phyloP scores from a whole-genome alignment of 2,329 filamentous ascomycete genomes.

The Zarea fungicola region DNA sequence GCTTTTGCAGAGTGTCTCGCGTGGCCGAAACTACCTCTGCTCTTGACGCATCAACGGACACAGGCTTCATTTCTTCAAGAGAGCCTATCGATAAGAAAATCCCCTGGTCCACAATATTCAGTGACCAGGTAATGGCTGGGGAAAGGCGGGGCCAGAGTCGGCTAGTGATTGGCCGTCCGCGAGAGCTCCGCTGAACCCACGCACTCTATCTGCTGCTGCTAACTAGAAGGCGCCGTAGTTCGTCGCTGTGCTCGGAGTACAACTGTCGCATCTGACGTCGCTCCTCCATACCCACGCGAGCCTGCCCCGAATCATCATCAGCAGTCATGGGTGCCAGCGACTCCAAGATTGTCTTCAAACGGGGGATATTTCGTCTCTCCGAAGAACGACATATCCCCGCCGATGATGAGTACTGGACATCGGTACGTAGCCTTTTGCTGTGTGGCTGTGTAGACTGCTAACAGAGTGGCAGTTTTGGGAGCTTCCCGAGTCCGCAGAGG shows the following conservation, averaged over 20 bases:
- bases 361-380: conserved; percentile 95
- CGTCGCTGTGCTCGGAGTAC: conserved; percentile 10
- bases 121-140: too few species aligned
- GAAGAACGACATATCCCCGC: conserved; percentile 83
- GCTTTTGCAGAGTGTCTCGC: not conserved
- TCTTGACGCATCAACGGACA: not conserved
- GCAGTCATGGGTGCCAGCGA: conserved; percentile 87
- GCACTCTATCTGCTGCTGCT: conserved; percentile 5
- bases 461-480: conserved; percentile 74
- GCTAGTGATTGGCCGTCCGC: not conserved
- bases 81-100: conserved; percentile 6
- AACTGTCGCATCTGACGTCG: conserved; percentile 1
- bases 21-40: too few species aligned
- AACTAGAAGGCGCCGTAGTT: too few species aligned
- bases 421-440: conserved; percentile 51
- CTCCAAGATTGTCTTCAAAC: conserved; percentile 98
- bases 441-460: conserved; percentile 16
- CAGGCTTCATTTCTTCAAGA: not conserved
- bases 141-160: not conserved
- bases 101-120: too few species aligned
- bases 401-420: conserved; percentile 88
- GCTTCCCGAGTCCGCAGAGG: conserved; percentile 88
- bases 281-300: conserved; percentile 9
- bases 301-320: conserved; percentile 16
- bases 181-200: conserved; percentile 4